phyloP scores from a whole-genome alignment of 2,329 filamentous ascomycete species.

The Didymella pomorum region DNA sequence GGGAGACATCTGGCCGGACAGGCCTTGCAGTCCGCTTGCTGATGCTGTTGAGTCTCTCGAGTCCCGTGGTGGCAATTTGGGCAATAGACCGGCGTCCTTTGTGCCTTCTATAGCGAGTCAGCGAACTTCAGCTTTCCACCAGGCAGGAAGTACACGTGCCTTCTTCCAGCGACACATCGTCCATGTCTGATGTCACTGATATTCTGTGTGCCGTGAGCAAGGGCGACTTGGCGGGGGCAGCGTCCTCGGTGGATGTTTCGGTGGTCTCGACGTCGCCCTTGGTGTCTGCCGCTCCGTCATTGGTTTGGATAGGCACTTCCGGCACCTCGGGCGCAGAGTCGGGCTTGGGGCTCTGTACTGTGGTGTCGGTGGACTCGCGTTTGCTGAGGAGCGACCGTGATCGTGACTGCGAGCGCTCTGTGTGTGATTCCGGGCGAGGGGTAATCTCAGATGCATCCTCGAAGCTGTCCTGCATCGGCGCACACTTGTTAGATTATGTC shows the following conservation, averaged over 20 bases:
- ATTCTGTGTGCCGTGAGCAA: constrained; percentile 61
- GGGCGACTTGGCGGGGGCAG: constrained; percentile 58
- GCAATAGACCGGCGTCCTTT: constrained; percentile 45
- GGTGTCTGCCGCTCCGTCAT: constrained; percentile 23
- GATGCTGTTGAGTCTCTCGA: constrained; percentile 54
- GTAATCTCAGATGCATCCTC: constrained; percentile 78
- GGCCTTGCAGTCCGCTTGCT: constrained; percentile 64
- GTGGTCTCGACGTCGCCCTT: constrained; percentile 18
- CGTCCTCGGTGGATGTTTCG: constrained; percentile 33
- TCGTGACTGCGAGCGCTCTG: constrained; percentile 47
- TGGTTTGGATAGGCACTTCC: constrained; percentile 19
- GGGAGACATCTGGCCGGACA: constrained; percentile 75
- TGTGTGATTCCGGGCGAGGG: constrained; percentile 50
- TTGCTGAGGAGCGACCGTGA: constrained; percentile 64
- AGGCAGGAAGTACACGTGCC: constrained; percentile 56
- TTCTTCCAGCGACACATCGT: constrained; percentile 70
- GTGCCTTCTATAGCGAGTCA: constrained; percentile 39
- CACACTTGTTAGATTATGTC: constrained; percentile 22
- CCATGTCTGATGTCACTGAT: constrained; percentile 64
- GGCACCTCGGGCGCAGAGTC: constrained; percentile 17
- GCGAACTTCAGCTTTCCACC: constrained; percentile 16
- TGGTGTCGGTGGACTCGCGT: constrained; percentile 35
- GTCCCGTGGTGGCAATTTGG: constrained; percentile 64
- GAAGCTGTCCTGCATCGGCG: constrained; percentile 70
- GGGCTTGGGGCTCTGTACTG: constrained; percentile 6